Evolutionary conservation across 805 yeast species (phyloP), one percentile per base, ranked within the genome.

Genomic region (Grigorovia yakushimaensis): DNA sequence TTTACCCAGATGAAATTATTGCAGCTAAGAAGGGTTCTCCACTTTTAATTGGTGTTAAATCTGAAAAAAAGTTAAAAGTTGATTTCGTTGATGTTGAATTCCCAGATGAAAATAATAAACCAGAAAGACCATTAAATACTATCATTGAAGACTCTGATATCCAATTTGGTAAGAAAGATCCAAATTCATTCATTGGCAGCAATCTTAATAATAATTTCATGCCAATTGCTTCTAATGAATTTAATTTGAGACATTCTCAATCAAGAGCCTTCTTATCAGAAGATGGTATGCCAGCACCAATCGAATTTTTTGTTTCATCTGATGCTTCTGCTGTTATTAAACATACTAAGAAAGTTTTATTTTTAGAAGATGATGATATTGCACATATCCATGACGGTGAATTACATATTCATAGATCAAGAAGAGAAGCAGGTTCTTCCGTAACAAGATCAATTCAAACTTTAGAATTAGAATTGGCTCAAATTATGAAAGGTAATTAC

Each of bases 11-110:
- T 67, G 98, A 93, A 73, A 81, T 89, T 44, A 84, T 91, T 60
- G 98, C 96, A 56, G 88, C 97, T 41, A 85, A 98, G 74, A 93
- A 89, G 69, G 99, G 99, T 61, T 89, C 98, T 43, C 99, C 99
- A 20, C 74, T 93, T 64, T 78, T 93, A 61, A 87, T 93, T 54
- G 99, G 99, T 71, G 98, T 93, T 56, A 93, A 88, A 73, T 87
- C 97, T 45, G 95, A 89, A 64, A 84, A 81, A 68, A 91, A 88
- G 66, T 79, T 93, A 68, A 93, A 91, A 72, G 97, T 91, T 55
- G 99, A 93, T 67, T 89, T 93, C 62, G 98, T 93, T 48, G 99
- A 93, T 66, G 96, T 93, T 47, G 98, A 93, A 70, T 93, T 91
- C 74, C 93, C 94, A 41, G 95, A 85, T 55, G 69, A 66, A 21